phyloP scores from a whole-genome alignment of 1,139 yeast species.

The Kluyveromyces sp. region DNA sequence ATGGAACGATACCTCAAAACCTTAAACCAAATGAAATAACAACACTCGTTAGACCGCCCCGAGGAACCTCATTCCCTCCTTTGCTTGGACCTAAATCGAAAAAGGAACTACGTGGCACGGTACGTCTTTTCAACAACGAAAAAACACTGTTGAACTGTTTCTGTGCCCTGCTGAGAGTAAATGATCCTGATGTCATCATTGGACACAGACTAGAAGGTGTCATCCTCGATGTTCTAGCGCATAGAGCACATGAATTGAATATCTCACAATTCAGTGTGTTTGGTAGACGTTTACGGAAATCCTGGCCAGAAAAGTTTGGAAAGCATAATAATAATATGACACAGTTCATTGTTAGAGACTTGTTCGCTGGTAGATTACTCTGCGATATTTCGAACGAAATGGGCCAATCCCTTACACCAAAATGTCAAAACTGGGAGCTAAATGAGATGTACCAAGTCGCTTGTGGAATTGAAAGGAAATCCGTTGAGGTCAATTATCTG shows the following conservation, averaged over 20 bases:
- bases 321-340: constrained; percentile 41
- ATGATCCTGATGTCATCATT: constrained; percentile 84
- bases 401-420: constrained; percentile 87
- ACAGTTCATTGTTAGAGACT: constrained; percentile 50
- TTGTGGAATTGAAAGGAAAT: constrained; percentile 51
- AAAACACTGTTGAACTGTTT: constrained; percentile 65
- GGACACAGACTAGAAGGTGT: constrained; percentile 84
- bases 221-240: constrained; percentile 72
- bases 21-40: constrained; percentile 49
- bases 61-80: constrained; percentile 49
- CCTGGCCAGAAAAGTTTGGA: constrained; percentile 72
- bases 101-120: constrained; percentile 28
- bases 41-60: constrained; percentile 76
- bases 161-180: constrained; percentile 58
- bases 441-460: constrained; percentile 83
- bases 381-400: constrained; percentile 93
- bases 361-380: constrained; percentile 77
- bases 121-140: constrained; percentile 65
- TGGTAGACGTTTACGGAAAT: constrained; percentile 70
- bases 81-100: constrained; percentile 27
- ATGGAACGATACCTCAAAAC: constrained; percentile 54
- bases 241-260: constrained; percentile 68
- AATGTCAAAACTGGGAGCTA: constrained; percentile 95
- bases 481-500: constrained; percentile 69
- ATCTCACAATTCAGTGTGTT: constrained; percentile 73